Evolutionary conservation across 2,329 filamentous ascomycete genomes (phyloP), one percentile per base, ranked within the genome.

Genomic region (Fusarium agapanthi): DNA sequence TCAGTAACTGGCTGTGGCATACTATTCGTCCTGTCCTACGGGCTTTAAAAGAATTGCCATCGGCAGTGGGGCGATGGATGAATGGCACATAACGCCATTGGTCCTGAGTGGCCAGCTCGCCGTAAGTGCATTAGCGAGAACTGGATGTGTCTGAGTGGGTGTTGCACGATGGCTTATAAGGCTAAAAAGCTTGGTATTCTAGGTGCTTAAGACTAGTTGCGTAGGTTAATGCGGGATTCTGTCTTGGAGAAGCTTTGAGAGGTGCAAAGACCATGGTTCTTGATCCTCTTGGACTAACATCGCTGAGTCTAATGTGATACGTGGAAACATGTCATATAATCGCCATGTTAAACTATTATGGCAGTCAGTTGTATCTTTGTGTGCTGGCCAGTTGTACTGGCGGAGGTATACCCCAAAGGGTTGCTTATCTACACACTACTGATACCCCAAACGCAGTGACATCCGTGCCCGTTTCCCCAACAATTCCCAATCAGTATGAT

Each of bases 131-230:
- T 51, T 15, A 11, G 48, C 32, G 32, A 35, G 30, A 7, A 20
- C 10, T 51, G n/a, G 9, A 1, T 2, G 3, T 0, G 6, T 51
- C 18, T 35, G 48, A 6, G 13, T 34, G 9, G n/a, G 18, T 35
- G n/a, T 24, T 3, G 6, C 12, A 35, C 8, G 18, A 26, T 18
- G 18, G 32, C 16, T 22, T 4, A 10, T 38, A n/a, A 38, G 50
- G 34, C 50, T 53, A 53, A 53, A 53, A 53, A 38, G 34, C 50
- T 38, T 53, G 34, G 50, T 53, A n/a, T 28, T 38, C 34, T 53
- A 6, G 32, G 24, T 18, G 34, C 13, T 38, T 53, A 38, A 13
- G 3, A 32, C 48, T 24, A 35, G n/a, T 51, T 35, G 18, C 50
- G 34, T 5, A 53, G 34, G 50, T 28, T 24, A 53, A 51, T 15